These are phyloP conservation scores for Zhuliangozyma blackwelliae DNA, from an alignment of 1,139 yeast species.

Conservation along the genomic window DNA sequence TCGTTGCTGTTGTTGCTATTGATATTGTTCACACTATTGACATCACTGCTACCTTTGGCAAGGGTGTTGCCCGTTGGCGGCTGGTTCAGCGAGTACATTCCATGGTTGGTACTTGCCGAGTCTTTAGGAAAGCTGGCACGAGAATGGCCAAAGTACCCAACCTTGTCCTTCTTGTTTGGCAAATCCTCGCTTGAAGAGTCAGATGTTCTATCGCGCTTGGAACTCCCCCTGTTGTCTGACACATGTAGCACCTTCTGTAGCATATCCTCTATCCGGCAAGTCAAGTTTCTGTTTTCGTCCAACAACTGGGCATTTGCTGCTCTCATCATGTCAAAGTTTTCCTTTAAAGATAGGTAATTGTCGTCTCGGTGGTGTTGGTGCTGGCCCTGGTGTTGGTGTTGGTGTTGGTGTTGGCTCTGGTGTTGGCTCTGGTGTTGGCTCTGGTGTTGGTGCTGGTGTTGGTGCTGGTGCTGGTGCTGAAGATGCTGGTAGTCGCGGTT, in stretches of 20 bases:
- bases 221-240: conserved; percentile 1
- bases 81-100: conserved; percentile 8
- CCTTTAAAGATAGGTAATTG: conserved; percentile 3
- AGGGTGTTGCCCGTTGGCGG: not conserved
- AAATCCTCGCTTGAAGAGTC: conserved; percentile 9
- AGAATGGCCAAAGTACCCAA: conserved; percentile 9
- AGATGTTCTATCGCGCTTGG: conserved; percentile 7
- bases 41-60: no score
- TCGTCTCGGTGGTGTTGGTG: not conserved
- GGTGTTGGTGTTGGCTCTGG: not conserved
- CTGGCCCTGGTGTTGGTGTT: no score
- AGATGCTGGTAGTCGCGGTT: not conserved
- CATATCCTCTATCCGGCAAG: conserved; percentile 6
- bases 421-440: not conserved
- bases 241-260: conserved; percentile 2
- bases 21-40: not conserved
- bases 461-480: not conserved
- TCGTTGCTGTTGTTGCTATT: no score
- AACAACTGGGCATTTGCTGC: conserved; percentile 9
- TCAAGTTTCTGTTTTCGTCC: conserved; percentile 8
- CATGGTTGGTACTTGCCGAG: conserved; percentile 8
- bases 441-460: not conserved
- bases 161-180: conserved; percentile 7
- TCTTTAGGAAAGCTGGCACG: conserved; percentile 9
- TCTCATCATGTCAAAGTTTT: conserved; percentile 8